Evolutionary conservation across 768 basidiomycete species (phyloP), one percentile per base, ranked within the genome.

Genomic region (Rhodocollybia butyracea): DNA sequence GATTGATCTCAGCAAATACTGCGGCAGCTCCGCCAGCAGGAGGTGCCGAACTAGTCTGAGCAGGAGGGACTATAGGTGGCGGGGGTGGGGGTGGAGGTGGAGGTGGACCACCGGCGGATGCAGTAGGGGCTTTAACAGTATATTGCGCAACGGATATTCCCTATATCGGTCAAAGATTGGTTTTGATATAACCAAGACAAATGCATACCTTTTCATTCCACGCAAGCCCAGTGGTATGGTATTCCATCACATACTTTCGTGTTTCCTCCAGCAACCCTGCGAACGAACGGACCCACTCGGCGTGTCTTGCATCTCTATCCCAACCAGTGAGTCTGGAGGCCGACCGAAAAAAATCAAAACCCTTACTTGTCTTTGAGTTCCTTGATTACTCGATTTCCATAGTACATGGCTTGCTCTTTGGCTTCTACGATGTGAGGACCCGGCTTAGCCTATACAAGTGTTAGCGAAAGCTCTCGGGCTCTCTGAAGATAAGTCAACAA

Each of bases 341-440:
- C 30, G 10, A 6, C 22, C 31, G 15, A 8, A 7, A 36, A 45
- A 36, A 22, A 2, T n/a, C 21, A 41, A 41, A 34, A 12, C 59
- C 2, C 89, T 55, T 57, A 94, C 96, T 91, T 92, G 6, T 92
- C 91, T 69, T 93, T 98, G 78, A 81, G 92, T 59, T 95, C 92
- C 70, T 94, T 92, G 70, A 94, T 86, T 43, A 98, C 81, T 56
- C 86, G 84, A 70, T 97, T 92, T 1, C 86, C 86, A 68, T 93
- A 98, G 73, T 92, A 99, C 64, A 83, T 79, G 11, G 88, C 82
- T 3, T 90, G 83, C 24, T 98, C 94, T 70, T 90, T 95, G 69
- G 89, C 81, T 46, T 94, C 91, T 17, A 70, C 75, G n/a, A 98
- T 76, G 60, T 80, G 88, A 24, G 88, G 82, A 4, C 79, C 91